Evolutionary conservation across 228 moss, liverwort and hornwort genomes (phyloP).

Genomic region (Sphagnum fallax): DNA sequence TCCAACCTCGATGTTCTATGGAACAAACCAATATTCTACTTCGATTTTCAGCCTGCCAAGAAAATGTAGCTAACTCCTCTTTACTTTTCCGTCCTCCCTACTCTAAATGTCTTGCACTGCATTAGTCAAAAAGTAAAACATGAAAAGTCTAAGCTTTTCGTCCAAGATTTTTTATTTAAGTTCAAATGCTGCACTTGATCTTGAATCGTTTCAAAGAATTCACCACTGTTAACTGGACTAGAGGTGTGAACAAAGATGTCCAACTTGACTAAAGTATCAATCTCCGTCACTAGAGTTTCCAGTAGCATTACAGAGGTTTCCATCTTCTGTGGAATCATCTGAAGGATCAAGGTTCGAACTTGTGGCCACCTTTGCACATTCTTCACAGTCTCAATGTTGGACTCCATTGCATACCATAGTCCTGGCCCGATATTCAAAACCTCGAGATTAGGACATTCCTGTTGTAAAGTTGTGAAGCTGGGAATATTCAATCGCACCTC

Average conservation of each 20-base stretch:
- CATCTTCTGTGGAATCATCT: conserved; percentile 22
- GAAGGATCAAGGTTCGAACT: conserved; percentile 27
- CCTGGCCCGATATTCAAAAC: conserved; percentile 36
- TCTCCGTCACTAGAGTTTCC: conserved; percentile 1
- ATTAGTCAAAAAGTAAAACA: conserved; percentile 31
- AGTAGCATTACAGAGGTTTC: not conserved
- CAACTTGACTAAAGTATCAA: conserved; percentile 12
- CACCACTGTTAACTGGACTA: conserved; percentile 21
- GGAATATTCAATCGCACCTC: conserved; percentile 22
- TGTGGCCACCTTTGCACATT: conserved; percentile 13
- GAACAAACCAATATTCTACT: too few species aligned
- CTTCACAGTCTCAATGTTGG: not conserved
- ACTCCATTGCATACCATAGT: conserved; percentile 32
- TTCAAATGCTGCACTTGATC: conserved; percentile 9
- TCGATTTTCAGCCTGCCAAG: too few species aligned
- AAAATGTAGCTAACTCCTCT: too few species aligned
- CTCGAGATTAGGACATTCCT: conserved; percentile 13
- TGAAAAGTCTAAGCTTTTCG: conserved; percentile 33
- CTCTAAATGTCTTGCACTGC: too few species aligned
- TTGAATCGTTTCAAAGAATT: conserved; percentile 20
- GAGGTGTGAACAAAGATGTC: conserved; percentile 8
- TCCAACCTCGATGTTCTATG: too few species aligned
- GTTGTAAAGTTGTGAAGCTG: not conserved
- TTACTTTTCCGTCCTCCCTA: too few species aligned
- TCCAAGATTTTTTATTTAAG: conserved; percentile 21